A percentile compares a stretch with the other conserved stretches of the same genome.
These are phyloP conservation scores for Solanum chiquidenum DNA, from an alignment of 257 asterid genomes.

Conservation along the genomic window DNA sequence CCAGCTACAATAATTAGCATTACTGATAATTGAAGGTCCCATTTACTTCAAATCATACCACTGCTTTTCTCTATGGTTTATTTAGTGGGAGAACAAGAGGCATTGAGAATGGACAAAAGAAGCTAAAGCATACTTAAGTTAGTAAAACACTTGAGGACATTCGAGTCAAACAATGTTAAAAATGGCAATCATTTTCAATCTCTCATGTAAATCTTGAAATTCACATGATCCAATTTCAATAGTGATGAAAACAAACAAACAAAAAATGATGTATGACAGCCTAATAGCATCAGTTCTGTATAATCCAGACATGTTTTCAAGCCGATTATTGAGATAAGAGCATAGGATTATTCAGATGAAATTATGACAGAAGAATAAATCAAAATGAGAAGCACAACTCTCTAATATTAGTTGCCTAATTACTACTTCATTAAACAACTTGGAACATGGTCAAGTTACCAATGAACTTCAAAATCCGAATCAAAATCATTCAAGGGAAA, in stretches of 20 bases:
- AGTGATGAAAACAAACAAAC: not conserved
- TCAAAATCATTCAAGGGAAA: not conserved
- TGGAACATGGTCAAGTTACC: not conserved
- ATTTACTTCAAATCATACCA: not conserved
- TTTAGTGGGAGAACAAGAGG: not conserved
- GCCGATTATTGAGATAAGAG: not conserved
- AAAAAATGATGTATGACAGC: not conserved
- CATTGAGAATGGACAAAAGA: not conserved
- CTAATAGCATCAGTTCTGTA: not conserved
- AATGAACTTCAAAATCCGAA: not conserved
- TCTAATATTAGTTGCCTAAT: not conserved
- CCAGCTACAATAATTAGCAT: slow-evolving; percentile 24
- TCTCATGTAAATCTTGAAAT: not conserved
- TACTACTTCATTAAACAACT: not conserved
- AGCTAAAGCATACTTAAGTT: not conserved
- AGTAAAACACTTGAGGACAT: not conserved
- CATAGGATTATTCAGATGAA: not conserved
- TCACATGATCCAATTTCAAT: not conserved
- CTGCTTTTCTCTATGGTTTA: not conserved
- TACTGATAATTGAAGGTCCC: slow-evolving; percentile 4
- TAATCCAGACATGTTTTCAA: not conserved
- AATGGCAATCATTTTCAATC: not conserved
- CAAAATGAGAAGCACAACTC: not conserved
- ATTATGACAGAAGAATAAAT: not conserved
- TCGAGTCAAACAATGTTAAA: not conserved